These are phyloP conservation scores for Nemania sp. DNA, from an alignment of 2,329 filamentous ascomycete species.

Conservation along the genomic window DNA sequence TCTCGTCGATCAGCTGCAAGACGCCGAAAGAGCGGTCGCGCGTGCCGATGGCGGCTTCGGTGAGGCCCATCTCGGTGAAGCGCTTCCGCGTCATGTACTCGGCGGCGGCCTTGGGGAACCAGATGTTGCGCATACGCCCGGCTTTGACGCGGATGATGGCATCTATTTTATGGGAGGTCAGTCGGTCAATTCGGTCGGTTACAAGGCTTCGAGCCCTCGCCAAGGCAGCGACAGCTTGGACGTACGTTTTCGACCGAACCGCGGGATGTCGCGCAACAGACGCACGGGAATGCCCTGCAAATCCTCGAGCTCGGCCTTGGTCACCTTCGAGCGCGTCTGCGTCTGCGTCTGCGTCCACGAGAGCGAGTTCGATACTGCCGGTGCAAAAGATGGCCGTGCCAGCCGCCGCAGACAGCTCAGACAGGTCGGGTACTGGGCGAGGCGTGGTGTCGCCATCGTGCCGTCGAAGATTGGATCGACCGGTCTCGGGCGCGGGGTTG, in stretches of 20 bases:
- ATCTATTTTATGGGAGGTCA: slow-evolving; percentile 29
- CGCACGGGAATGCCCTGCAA: slow-evolving; percentile 49
- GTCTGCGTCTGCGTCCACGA: slow-evolving; percentile 33
- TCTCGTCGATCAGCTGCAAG: slow-evolving; percentile 24
- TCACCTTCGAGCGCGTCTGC: slow-evolving; percentile 45
- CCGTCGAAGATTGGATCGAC: slow-evolving; percentile 18
- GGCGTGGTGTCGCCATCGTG: slow-evolving; percentile 30
- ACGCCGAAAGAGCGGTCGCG: slow-evolving; percentile 41
- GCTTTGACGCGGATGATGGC: slow-evolving; percentile 42
- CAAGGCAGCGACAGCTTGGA: no score
- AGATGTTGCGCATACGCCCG: slow-evolving; percentile 42
- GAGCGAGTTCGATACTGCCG: slow-evolving; percentile 19
- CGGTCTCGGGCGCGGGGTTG: neutral
- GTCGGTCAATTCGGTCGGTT: neutral
- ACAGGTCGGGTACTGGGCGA: slow-evolving; percentile 37
- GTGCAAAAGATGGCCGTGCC: slow-evolving; percentile 22
- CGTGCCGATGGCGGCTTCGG: slow-evolving; percentile 38
- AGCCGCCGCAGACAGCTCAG: slow-evolving; percentile 40
- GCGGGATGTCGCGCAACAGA: slow-evolving; percentile 45
- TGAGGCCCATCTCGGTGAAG: slow-evolving; percentile 39
- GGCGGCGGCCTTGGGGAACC: slow-evolving; percentile 39
- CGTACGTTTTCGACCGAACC: slow-evolving; percentile 46
- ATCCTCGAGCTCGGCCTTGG: slow-evolving; percentile 42
- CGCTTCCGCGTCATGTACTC: slow-evolving; percentile 42
- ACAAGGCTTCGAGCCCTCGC: no score